Evolutionary conservation across 306 rosid genomes (phyloP), one percentile per base, ranked within the genome.

Genomic region (Casuarina equisetifolia): DNA sequence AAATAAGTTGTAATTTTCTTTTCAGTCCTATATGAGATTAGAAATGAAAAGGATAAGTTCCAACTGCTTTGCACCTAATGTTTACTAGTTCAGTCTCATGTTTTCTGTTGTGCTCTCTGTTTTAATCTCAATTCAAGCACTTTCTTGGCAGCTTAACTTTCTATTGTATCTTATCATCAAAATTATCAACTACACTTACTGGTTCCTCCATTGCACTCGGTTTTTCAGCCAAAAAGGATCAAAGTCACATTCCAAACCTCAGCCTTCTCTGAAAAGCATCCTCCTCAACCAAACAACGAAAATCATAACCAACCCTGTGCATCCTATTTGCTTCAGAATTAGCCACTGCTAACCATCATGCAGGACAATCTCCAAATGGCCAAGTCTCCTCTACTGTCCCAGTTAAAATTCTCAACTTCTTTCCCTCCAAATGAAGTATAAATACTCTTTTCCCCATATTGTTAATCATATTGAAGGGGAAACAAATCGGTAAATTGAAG

Each of bases 61-160:
- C 51, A 48, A 10, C 51, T 48, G 51, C 15, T 1, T 48, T 48
- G 51, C 25, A 25, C 3, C 75, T 67, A 9, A 20, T 39, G 43
- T n/a, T 6, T 43, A 11, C 13, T 4, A 15, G 42, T 16, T 42
- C 10, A 19, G 20, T 3, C 53, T 44, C 25, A 36, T 16, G 25
- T 48, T 72, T 51, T 51, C 38, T 6, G 49, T 9, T 20, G 40
- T 53, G 1, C 36, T 9, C 50, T 63, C 62, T 13, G 49, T 32
- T 74, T 67, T 71, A 74, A 43, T n/a, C 15, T 44, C 69, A 13
- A 62, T n/a, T 19, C 19, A 61, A 61, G 68, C n/a, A 61, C 68
- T 11, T 36, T 43, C 43, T 61, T 61, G 68, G 68, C 3, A 11
- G 8, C 39, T 59, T 32, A 32, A 36, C 64, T 57, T 19, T 20